Evolutionary conservation across 768 basidiomycete genomes (phyloP).

Genomic region (Favolaschia claudopus): DNA sequence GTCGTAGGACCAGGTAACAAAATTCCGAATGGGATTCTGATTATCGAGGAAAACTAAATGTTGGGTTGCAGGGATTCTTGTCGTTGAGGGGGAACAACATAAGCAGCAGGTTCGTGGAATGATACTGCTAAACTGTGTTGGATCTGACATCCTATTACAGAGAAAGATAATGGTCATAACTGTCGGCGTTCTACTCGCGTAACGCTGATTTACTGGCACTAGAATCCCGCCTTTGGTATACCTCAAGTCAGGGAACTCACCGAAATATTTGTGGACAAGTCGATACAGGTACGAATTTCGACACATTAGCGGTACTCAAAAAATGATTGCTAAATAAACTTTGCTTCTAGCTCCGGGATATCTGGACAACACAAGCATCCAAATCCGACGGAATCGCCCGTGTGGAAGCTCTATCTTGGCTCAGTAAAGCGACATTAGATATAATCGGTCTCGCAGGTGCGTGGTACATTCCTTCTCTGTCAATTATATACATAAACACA

Average conservation of each 20-base stretch:
- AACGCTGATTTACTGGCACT: background rate
- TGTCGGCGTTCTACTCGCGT: background rate
- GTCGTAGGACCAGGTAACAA: conserved; percentile 15
- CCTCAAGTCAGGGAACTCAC: conserved; percentile 66
- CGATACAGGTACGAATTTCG: conserved; percentile 49
- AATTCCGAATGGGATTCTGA: background rate
- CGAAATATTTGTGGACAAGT: conserved; percentile 63
- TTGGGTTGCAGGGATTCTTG: conserved; percentile 51
- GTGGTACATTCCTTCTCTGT: conserved; percentile 44
- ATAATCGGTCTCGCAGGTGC: conserved; percentile 76
- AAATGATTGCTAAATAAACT: background rate
- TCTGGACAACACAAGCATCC: conserved; percentile 47
- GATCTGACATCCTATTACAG: conserved; percentile 28
- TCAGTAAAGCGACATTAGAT: conserved; percentile 75
- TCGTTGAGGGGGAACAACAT: conserved; percentile 57
- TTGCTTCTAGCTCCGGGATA: conserved; percentile 64
- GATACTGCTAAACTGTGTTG: background rate
- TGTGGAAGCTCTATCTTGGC: conserved; percentile 70
- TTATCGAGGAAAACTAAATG: background rate
- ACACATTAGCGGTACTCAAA: background rate
- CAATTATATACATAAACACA: conserved; percentile 35
- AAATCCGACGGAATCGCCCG: conserved; percentile 35
- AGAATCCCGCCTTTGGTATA: conserved; percentile 75
- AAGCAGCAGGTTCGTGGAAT: conserved; percentile 47
- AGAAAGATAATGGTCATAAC: conserved; percentile 51